Base-by-base conservation (phyloP, 2,329 filamentous ascomycete species). In the Neonectria magnoliae region DNA sequence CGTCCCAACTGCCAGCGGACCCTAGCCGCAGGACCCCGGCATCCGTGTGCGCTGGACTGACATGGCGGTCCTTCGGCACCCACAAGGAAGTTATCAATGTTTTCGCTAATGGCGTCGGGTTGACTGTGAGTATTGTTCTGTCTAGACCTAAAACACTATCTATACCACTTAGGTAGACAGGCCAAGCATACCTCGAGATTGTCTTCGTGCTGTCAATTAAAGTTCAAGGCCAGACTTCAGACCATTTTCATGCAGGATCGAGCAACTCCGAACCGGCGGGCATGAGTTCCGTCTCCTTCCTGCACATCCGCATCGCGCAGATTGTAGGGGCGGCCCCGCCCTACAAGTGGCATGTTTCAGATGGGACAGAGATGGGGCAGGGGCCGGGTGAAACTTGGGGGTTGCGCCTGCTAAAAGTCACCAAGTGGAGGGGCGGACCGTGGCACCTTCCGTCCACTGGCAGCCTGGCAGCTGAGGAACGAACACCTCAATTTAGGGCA, bases 291-390 rank as follows among this genome's bases (percentile, higher is more conserved):
- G 25, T 38, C n/a, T 42, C 8, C 5, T 42, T 42, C 38, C 38
- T 42, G 38, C 38, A 38, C n/a, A 42, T 50, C 20, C 38, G 55
- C 22, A n/a, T 27, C 16, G n/a, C 5, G 41, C 18, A 55, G 53
- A 62, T 62, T 54, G 55, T 58, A 63, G 50, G 55, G 51, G 56
- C 29, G 18, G 54, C 50, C 63, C 59, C 55, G 58, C 55, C 55
- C 55, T 36, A 55, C 56, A 29, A 57, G 18, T 62, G 59, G 56
- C 31, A 55, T 57, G 71, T 73, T 73, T 73, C 71, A 72, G 69
- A 72, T 66, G 62, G 63, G 67, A 66, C 36, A 54, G 61, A 64
- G 50, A 59, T 64, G 61, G 57, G 57, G 57, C 56, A 59, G 61
- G 56, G 44, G 41, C 42, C 9, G 14, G 41, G 20, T 67, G 65